Conservation (phyloP, 1,284 basidiomycete species). For the Ganoderma sp. region DNA sequence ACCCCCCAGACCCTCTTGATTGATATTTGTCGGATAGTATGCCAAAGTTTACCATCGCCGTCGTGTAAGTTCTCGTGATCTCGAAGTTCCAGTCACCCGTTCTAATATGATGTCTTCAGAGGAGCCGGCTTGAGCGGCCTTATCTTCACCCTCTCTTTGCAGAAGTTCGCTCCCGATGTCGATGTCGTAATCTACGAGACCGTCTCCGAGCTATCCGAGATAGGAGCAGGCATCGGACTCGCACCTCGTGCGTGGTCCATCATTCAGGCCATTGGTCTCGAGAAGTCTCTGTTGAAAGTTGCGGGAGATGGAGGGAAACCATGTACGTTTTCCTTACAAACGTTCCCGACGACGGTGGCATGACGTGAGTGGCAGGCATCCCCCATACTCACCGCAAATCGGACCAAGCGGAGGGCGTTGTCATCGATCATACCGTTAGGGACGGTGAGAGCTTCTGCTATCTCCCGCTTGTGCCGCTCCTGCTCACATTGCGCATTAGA, state of each 20-base stretch:
- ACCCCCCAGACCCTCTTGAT: neutral
- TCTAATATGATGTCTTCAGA: conserved; percentile 29
- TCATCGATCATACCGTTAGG: conserved; percentile 52
- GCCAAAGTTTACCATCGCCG: conserved; percentile 21
- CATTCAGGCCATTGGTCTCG: conserved; percentile 54
- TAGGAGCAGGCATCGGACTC: conserved; percentile 64
- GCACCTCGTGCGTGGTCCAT: conserved; percentile 57
- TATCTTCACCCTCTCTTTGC: conserved; percentile 44
- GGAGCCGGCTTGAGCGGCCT: conserved; percentile 49
- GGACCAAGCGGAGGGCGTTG: conserved; percentile 45
- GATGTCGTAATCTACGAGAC: conserved; percentile 55
- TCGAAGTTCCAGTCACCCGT: neutral
- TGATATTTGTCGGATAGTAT: conserved; percentile 7
- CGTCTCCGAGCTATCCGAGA: conserved; percentile 51
- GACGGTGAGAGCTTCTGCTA: conserved; percentile 44
- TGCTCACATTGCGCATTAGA: conserved; percentile 40
- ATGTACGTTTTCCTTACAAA: neutral
- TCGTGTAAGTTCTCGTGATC: conserved; percentile 17
- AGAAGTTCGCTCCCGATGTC: conserved; percentile 44
- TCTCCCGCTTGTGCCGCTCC: neutral
- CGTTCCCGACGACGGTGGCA: no score
- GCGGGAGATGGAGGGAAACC: conserved; percentile 46
- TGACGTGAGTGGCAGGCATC: neutral
- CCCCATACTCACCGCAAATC: conserved; percentile 18
- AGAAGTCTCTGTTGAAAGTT: conserved; percentile 49